These are phyloP conservation scores for Yarrowia sp. DNA, from an alignment of 805 yeast species.

Conservation along the genomic window DNA sequence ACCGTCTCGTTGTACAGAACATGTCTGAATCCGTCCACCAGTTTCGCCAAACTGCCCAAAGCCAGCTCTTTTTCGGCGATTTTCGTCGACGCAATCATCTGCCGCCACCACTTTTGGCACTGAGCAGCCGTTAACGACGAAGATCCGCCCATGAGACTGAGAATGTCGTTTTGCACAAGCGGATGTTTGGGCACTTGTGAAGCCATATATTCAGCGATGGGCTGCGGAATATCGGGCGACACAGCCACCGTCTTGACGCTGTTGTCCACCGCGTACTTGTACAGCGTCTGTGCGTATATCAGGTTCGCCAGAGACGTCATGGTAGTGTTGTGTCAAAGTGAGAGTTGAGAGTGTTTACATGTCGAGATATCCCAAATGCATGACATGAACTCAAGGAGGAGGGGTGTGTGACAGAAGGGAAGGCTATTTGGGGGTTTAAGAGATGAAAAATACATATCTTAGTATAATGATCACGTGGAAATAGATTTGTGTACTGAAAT, in stretches of 20 bases:
- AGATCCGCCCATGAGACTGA: conserved; percentile 1
- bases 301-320: conserved; percentile 31
- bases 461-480: too few species aligned
- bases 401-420: too few species aligned
- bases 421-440: too few species aligned
- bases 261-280: conserved; percentile 36
- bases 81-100: conserved; percentile 19
- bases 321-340: background rate
- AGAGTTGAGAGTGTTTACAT: background rate
- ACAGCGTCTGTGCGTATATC: conserved; percentile 29
- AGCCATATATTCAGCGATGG: conserved; percentile 27
- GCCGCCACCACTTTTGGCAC: conserved; percentile 25
- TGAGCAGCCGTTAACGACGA: background rate
- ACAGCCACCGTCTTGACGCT: conserved; percentile 7
- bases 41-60: conserved; percentile 5
- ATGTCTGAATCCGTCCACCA: conserved; percentile 38
- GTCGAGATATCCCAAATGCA: conserved; percentile 6
- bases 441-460: too few species aligned
- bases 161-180: background rate
- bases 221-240: conserved; percentile 8
- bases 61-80: conserved; percentile 21
- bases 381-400: too few species aligned
- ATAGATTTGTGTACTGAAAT: too few species aligned
- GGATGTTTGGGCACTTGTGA: conserved; percentile 23
- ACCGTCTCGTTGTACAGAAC: conserved; percentile 5